Percentiles rank a stretch among this genome's conserved stretches.
These are phyloP conservation scores for Calonectria hongkongensis DNA, from an alignment of 2,329 filamentous ascomycete genomes.

Conservation along the genomic window DNA sequence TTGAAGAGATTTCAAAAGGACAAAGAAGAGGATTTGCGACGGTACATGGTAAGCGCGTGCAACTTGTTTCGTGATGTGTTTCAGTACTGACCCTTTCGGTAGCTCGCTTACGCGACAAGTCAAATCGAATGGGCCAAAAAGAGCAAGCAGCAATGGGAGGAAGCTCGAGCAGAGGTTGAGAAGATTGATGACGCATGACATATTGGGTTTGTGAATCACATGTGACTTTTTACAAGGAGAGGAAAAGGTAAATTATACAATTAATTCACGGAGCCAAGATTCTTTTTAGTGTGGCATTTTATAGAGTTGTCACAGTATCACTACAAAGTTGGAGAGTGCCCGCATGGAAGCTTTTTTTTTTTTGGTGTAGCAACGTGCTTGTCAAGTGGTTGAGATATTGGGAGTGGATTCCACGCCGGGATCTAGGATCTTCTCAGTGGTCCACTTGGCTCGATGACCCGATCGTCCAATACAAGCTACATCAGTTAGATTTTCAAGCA, in stretches of 20 bases:
- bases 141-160: constrained; percentile 92
- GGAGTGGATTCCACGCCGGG: too few relatives aligned
- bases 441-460: not conserved
- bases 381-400: not conserved
- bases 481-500: not conserved
- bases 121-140: constrained; percentile 97
- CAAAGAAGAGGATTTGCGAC: constrained; percentile 94
- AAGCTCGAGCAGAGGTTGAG: constrained; percentile 88
- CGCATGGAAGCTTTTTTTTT: not conserved
- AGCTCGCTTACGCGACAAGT: constrained; percentile 94
- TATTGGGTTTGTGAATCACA: constrained; percentile 21
- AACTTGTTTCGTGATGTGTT: not conserved
- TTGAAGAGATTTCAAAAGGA: constrained; percentile 94
- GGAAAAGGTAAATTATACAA: constrained; percentile 39
- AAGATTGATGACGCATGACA: constrained; percentile 83
- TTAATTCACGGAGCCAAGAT: constrained; percentile 45
- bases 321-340: constrained; percentile 31
- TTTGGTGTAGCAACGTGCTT: not conserved
- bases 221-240: constrained; percentile 30
- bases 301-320: constrained; percentile 29
- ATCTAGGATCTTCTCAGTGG: not conserved
- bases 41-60: constrained; percentile 88
- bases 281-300: constrained; percentile 34
- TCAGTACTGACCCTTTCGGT: constrained; percentile 49
- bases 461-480: not conserved